Base-by-base conservation (phyloP, 257 asterid genomes). In the Scutellaria galericulata region DNA sequence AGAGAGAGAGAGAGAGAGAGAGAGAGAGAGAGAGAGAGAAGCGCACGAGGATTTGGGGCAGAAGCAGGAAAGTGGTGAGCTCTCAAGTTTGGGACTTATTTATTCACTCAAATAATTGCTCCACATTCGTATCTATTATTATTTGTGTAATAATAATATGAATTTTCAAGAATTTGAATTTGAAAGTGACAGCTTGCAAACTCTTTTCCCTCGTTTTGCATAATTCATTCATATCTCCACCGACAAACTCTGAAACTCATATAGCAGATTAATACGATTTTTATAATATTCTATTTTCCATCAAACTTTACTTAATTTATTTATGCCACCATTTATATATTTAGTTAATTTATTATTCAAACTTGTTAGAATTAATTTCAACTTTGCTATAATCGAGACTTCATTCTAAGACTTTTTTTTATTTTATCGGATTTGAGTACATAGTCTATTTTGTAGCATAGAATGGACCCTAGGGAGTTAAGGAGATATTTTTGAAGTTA, bases 31-130 rank as follows among this genome's bases (percentile, higher is more conserved):
- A 78, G 60, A 47, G 55, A 27, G n/a, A 64, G 73, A 70, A 47
- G 69, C 75, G 81, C 86, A 79, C 87, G 84, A 79, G 86, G 84
- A 59, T 0, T 18, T 18, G 18, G 18, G 18, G 18, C 18, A 42
- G 67, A 79, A 76, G 81, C 68, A 46, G 73, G 82, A 80, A 86
- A 80, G 79, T 51, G 69, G 68, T 60, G 70, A 3, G 54, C 44
- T 31, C 15, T 70, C 75, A 46, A 1, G 7, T 65, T 44, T 31
- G 55, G 70, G 63, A 46, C 6, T 68, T 76, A 0, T 70, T 46
- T 64, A 11, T 66, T 41, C 35, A 50, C 9, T 7, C 35, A 35
- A 72, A 75, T 75, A 1, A 68, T 53, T 70, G 18, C 18, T 18
- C 18, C 18, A 18, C 18, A 18, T 18, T 18, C 18, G 18, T 18